Evolutionary conservation across 2,329 filamentous ascomycete genomes (phyloP), one percentile per base, ranked within the genome.

Genomic region (Microascus cirrosus): DNA sequence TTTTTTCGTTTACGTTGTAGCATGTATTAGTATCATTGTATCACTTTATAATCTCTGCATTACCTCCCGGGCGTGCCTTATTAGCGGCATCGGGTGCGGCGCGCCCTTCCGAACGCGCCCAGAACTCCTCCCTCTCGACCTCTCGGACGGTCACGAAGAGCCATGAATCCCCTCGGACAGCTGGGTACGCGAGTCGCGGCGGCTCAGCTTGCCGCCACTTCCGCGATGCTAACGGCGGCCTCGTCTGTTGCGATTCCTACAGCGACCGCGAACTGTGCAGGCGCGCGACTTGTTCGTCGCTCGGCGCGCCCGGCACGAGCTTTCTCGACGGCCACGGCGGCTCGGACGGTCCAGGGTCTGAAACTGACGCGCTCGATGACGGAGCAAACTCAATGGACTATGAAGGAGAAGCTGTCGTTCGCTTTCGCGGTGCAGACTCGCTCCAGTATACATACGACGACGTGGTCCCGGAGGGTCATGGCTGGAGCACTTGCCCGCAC

Each of bases 111-210:
- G 36, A 42, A n/a, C 36, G 36, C 18, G 36, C 18, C 45, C 11
- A 5, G 18, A 22, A 22, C 20, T 50, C 45, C 45, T 24, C 24
- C 6, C 45, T n/a, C 22, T 22, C 45, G 20, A 24, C 45, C 20
- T 11, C n/a, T 50, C 20, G 22, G 24, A 50, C 5, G n/a, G 22
- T 20, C 45, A 20, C 45, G 45, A 39, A 25, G 42, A 20, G 25
- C 24, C 20, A 55, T 55, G 54, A 55, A 55, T 24, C 35, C 54
- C n/a, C 25, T 55, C 35, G 39, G 54, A 24, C 54, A 55, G 54
- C 35, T 55, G 35, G 36, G 54, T 36, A 18, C 42, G 54, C 54
- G 54, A 18, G 54, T 11, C 12, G 36, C 54, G 18, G 28, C n/a
- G n/a, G 18, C 24, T 18, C 54, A 39, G 34, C 18, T 25, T 12